These are phyloP conservation scores for Prunus salicina DNA, from an alignment of 306 rosid genomes.

Conservation along the genomic window DNA sequence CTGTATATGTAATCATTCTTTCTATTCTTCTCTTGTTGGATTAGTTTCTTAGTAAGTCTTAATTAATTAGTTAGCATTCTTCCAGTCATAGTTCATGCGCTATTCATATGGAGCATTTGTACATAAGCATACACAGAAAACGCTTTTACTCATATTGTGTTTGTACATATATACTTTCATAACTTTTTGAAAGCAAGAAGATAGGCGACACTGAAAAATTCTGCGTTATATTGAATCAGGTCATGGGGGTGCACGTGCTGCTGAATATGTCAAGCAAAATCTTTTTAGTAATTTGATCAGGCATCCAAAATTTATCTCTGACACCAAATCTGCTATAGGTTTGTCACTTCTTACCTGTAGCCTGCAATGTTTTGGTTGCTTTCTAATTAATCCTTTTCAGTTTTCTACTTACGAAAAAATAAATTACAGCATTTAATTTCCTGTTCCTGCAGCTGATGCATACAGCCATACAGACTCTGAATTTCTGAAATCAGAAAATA, in stretches of 20 bases:
- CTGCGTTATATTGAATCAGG: conserved; percentile 49
- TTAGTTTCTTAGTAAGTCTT: not conserved
- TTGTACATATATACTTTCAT: not conserved
- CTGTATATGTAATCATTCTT: not conserved
- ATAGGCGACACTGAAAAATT: conserved; percentile 3
- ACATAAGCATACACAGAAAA: not conserved
- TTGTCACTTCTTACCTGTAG: conserved; percentile 14
- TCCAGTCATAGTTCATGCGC: not conserved
- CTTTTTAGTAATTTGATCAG: conserved; percentile 84
- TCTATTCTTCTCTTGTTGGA: not conserved
- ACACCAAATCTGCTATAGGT: conserved; percentile 94
- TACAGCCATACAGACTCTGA: conserved; percentile 88
- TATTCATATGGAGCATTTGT: not conserved
- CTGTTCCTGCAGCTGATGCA: conserved; percentile 70
- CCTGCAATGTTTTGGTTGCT: conserved; percentile 7
- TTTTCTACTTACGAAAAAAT: conserved; percentile 14
- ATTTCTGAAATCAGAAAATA: conserved; percentile 86
- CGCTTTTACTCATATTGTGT: not conserved
- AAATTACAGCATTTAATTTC: not conserved
- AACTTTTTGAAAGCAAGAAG: not conserved
- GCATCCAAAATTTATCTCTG: conserved; percentile 93
- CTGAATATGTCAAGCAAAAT: conserved; percentile 94
- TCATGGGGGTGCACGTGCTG: conserved; percentile 97
- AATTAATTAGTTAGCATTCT: not conserved
- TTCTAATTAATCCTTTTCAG: conserved; percentile 1